phyloP scores from a whole-genome alignment of 2,329 filamentous ascomycete genomes.

The Talaromyces islandicus region DNA sequence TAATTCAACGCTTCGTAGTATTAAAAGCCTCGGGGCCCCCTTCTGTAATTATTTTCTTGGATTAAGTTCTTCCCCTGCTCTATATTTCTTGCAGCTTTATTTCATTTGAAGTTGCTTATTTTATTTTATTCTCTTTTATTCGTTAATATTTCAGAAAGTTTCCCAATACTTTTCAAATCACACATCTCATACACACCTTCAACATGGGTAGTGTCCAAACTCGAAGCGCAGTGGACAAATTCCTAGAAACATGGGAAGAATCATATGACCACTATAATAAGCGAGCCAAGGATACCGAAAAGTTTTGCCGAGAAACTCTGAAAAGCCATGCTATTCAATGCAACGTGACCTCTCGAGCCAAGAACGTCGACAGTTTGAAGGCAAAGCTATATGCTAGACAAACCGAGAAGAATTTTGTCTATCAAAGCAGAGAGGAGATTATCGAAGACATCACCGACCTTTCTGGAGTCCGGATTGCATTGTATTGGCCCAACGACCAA shows the following conservation, averaged over 20 bases:
- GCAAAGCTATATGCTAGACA: neutral
- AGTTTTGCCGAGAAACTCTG: neutral
- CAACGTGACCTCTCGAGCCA: neutral
- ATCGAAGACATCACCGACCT: conserved; percentile 11
- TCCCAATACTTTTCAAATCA: neutral
- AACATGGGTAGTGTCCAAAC: neutral
- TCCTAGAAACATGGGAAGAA: neutral
- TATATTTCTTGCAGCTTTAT: neutral
- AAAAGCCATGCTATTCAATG: neutral
- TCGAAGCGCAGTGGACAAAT: neutral
- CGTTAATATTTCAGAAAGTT: neutral
- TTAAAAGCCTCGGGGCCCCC: neutral
- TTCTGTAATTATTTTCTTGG: neutral
- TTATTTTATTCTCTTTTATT: neutral
- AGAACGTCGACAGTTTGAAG: neutral
- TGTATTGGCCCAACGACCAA: conserved; percentile 8
- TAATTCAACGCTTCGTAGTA: neutral
- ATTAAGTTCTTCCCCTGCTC: neutral
- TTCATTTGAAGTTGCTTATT: neutral
- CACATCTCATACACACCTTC: neutral
- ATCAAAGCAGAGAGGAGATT: conserved; percentile 7
- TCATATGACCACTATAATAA: neutral
- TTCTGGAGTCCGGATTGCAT: conserved; percentile 11
- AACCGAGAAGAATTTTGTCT: neutral
- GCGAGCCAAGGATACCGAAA: neutral